Base-by-base conservation (phyloP, 1,284 basidiomycete genomes). In the Volvariella surrecta region DNA sequence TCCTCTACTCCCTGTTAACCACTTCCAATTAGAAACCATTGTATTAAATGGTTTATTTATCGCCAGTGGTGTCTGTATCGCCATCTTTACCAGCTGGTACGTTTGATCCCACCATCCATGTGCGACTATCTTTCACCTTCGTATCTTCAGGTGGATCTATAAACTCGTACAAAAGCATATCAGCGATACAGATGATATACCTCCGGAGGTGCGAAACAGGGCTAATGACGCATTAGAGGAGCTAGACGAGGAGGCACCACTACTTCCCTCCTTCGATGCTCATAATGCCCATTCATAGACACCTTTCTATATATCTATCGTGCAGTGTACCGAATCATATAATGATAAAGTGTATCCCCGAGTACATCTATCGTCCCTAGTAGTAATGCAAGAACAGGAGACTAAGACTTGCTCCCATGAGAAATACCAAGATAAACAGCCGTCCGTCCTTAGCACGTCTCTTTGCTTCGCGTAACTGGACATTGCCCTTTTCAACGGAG, bases 361-460 rank as follows among this genome's bases (percentile, higher is more conserved):
- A 32, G 43, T 16, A 21, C 22, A 43, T 34, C 40, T 39, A 17
- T 34, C 17, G 17, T 32, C 16, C 54, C 64, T 57, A 88, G 59
- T 89, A 90, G 58, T 82, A 77, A 59, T 95, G 91, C 52, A 95
- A 64, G 70, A 95, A 94, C 35, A 96, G 67, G 49, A 96, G 60
- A 34, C 86, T 87, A 46, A 92, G 61, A 56, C 87, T 90, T 10
- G 90, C 88, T 18, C 89, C 86, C 39, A 95, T 70, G 46, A 96
- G 73, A 62, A 96, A 95, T 37, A 92, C 64, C 28, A 93, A 67
- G 45, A 96, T 75, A 65, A 84, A 92, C 52, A 88, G 71, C 58
- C 90, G 71, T 39, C 89, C 79, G 54, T 92, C 89, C 53, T 86
- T 79, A 43, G 83, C 87, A 43, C 89, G 71, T 58, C 88, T 71